These are phyloP conservation scores for Pythium volutum DNA, from an alignment of 352 stramenopile species.

Conservation along the genomic window DNA sequence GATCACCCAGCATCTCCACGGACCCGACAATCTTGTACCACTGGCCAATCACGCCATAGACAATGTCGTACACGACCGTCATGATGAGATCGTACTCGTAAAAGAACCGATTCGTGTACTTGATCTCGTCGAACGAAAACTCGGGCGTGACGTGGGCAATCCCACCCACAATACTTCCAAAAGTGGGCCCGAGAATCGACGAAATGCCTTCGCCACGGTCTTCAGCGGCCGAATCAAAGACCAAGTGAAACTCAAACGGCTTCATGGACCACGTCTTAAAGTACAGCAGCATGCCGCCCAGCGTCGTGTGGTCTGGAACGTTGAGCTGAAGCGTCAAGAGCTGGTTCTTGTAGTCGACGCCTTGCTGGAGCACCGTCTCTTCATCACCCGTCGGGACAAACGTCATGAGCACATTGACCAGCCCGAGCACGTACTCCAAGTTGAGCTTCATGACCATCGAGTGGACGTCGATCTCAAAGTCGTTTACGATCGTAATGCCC, in stretches of 20 bases:
- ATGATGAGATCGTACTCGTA: slow-evolving; percentile 83
- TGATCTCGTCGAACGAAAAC: slow-evolving; percentile 73
- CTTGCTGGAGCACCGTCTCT: slow-evolving; percentile 53
- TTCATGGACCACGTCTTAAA: slow-evolving; percentile 79
- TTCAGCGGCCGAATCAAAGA: slow-evolving; percentile 83
- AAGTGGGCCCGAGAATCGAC: slow-evolving; percentile 70
- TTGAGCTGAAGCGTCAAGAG: slow-evolving; percentile 49
- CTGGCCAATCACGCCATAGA: slow-evolving; percentile 70
- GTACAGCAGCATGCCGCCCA: slow-evolving; percentile 71
- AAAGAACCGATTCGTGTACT: slow-evolving; percentile 79
- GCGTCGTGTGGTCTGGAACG: slow-evolving; percentile 45
- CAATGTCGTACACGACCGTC: slow-evolving; percentile 69
- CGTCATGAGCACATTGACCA: slow-evolving; percentile 70
- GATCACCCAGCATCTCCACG: slow-evolving; percentile 82
- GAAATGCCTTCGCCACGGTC: slow-evolving; percentile 77
- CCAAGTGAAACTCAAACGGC: slow-evolving; percentile 68
- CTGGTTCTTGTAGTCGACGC: slow-evolving; percentile 57
- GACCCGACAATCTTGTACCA: slow-evolving; percentile 90
- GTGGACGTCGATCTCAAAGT: slow-evolving; percentile 70
- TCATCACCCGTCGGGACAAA: slow-evolving; percentile 74
- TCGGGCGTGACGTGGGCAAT: slow-evolving; percentile 84
- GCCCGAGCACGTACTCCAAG: slow-evolving; percentile 70
- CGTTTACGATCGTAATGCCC: slow-evolving; percentile 73
- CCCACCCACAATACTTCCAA: slow-evolving; percentile 85
- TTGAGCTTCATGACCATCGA: slow-evolving; percentile 78